These are phyloP conservation scores for Elongisporangium senticosum DNA, from an alignment of 352 stramenopile species.

Conservation along the genomic window DNA sequence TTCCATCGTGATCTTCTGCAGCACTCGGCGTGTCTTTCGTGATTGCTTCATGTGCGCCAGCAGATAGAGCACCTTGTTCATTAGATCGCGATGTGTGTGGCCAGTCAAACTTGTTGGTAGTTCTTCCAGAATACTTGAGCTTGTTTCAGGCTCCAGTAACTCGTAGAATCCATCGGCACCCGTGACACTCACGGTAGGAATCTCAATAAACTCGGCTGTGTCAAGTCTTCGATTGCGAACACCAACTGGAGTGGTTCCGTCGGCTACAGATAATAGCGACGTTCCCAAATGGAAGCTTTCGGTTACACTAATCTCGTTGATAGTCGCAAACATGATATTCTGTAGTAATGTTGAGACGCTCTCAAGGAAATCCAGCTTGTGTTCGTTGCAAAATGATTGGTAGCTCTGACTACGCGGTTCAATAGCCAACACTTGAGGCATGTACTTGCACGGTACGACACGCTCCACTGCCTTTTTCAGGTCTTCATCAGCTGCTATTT, in stretches of 20 bases:
- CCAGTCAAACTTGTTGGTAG: conserved; percentile 54
- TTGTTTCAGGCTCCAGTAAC: conserved; percentile 14
- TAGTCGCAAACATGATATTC: conserved; percentile 61
- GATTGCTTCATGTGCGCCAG: conserved; percentile 68
- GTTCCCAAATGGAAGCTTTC: conserved; percentile 23
- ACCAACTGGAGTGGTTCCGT: conserved; percentile 1
- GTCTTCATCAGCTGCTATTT: conserved; percentile 23
- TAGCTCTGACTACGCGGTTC: conserved; percentile 38
- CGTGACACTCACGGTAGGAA: neutral
- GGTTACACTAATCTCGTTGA: conserved; percentile 33
- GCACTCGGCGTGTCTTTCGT: conserved; percentile 27
- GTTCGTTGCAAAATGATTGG: conserved; percentile 22
- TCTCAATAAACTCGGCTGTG: conserved; percentile 31
- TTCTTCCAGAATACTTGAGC: conserved; percentile 48
- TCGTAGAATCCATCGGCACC: conserved; percentile 19
- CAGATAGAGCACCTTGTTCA: conserved; percentile 61
- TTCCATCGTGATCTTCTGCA: conserved; percentile 40
- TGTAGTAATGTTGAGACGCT: conserved; percentile 55
- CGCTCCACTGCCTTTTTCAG: conserved; percentile 33
- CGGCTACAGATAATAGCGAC: conserved; percentile 8
- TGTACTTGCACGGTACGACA: conserved; percentile 32
- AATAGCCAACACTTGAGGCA: conserved; percentile 42
- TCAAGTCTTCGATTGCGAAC: conserved; percentile 29
- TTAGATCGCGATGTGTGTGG: conserved; percentile 57
- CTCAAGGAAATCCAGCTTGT: conserved; percentile 49